Evolutionary conservation across 345 rosid genomes (phyloP).

Genomic region (Hibiscus trionum): DNA sequence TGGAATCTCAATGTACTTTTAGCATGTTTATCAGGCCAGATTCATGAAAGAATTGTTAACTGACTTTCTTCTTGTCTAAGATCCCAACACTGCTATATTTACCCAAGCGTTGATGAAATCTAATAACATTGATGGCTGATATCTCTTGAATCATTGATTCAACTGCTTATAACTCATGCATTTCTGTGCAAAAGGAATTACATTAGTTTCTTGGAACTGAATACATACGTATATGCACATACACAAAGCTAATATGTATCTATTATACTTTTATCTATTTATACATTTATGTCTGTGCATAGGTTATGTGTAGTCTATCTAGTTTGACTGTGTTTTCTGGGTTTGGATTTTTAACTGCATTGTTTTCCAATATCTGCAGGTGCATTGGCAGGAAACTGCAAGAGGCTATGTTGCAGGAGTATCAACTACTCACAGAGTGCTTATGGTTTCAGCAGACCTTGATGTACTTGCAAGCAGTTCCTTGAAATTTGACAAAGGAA

Average conservation of each 20-base stretch:
- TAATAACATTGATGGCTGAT: neutral
- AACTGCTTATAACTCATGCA: neutral
- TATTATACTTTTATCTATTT: neutral
- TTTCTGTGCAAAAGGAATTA: neutral
- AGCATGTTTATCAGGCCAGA: neutral
- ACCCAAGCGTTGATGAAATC: neutral
- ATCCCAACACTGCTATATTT: neutral
- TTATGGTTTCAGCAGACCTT: constrained; percentile 84
- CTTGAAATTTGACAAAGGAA: constrained; percentile 78
- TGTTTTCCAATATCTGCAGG: constrained; percentile 35
- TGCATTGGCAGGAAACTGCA: constrained; percentile 91
- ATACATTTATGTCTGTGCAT: neutral
- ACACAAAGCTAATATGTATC: neutral
- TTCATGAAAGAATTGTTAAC: neutral
- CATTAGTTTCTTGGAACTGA: neutral
- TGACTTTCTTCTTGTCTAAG: constrained; percentile 1
- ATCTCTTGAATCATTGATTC: neutral
- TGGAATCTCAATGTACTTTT: neutral
- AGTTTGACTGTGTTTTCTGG: neutral
- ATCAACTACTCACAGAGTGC: constrained; percentile 86
- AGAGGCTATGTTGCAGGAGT: constrained; percentile 93
- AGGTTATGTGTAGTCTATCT: neutral
- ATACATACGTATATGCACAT: neutral
- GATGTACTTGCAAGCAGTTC: constrained; percentile 80
- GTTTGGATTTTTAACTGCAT: neutral